A percentile compares a stretch with the other conserved stretches of the same genome.
Evolutionary conservation across 768 basidiomycete species (phyloP).

Genomic region (Mycena vulgaris): DNA sequence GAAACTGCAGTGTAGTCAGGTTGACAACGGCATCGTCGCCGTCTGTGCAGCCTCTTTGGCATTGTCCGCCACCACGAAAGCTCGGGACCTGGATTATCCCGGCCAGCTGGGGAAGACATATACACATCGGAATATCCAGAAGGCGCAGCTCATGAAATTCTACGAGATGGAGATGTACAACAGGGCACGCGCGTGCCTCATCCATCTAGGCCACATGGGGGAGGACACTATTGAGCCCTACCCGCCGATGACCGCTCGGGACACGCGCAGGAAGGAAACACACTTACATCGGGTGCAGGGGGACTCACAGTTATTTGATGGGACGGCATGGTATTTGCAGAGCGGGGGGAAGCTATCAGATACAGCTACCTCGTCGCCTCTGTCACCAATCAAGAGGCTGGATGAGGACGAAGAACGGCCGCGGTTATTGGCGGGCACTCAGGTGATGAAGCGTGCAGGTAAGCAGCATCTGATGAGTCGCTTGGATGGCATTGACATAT

Average conservation of each 20-base stretch:
- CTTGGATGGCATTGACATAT: too few species aligned
- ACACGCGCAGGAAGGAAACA: slow-evolving; percentile 26
- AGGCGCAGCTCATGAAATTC: slow-evolving; percentile 9
- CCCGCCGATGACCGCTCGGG: slow-evolving; percentile 6
- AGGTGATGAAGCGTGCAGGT: slow-evolving; percentile 19
- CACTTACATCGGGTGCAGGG: slow-evolving; percentile 25
- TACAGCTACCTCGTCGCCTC: not conserved
- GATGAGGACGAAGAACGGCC: not conserved
- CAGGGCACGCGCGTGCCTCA: not conserved
- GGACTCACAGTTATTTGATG: slow-evolving; percentile 26
- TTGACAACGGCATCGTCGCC: not conserved
- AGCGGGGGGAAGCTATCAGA: not conserved
- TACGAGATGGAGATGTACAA: slow-evolving; percentile 26
- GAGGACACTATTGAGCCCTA: slow-evolving; percentile 1
- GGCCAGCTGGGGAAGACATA: slow-evolving; percentile 13
- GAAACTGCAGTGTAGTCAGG: slow-evolving; percentile 11
- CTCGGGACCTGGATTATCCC: slow-evolving; percentile 13
- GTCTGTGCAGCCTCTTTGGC: too few species aligned
- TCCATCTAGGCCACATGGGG: slow-evolving; percentile 10
- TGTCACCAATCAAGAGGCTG: not conserved
- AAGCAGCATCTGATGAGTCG: not conserved
- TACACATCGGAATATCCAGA: slow-evolving; percentile 12
- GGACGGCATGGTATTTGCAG: slow-evolving; percentile 32
- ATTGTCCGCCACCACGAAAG: slow-evolving; percentile 21
- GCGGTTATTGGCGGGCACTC: slow-evolving; percentile 16